These are phyloP conservation scores for Paramecium caudatum DNA, from an alignment of 73 alveolate genomes.

Conservation along the genomic window DNA sequence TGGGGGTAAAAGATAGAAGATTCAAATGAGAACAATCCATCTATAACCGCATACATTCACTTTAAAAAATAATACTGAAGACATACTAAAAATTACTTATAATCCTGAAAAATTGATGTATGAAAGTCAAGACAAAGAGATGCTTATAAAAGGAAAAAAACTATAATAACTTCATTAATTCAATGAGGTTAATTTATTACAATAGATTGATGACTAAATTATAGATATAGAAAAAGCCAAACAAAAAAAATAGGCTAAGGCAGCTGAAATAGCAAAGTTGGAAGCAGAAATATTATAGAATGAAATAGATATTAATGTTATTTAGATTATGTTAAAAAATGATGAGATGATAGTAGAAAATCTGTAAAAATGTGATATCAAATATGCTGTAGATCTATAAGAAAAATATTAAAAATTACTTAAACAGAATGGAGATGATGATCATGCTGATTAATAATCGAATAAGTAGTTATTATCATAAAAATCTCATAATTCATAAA, in stretches of 20 bases:
- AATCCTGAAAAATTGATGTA: neutral
- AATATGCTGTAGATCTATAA: slow-evolving; percentile 19
- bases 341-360: slow-evolving; percentile 11
- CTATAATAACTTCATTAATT: neutral
- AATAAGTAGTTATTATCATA: too few relatives aligned
- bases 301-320: slow-evolving; percentile 7
- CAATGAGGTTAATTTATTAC: neutral
- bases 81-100: neutral
- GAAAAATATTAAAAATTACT: too few relatives aligned
- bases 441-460: too few relatives aligned
- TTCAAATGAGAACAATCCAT: slow-evolving; percentile 1
- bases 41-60: neutral
- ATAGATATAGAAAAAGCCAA: slow-evolving; percentile 2
- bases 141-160: slow-evolving; percentile 19
- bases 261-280: slow-evolving; percentile 11
- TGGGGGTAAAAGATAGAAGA: slow-evolving; percentile 3
- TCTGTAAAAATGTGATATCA: slow-evolving; percentile 17
- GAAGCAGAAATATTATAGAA: neutral
- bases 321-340: neutral
- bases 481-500: too few relatives aligned
- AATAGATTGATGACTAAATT: slow-evolving; percentile 15
- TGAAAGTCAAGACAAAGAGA: slow-evolving; percentile 23
- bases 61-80: neutral
- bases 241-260: neutral
- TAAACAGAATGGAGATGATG: too few relatives aligned